Conservation (phyloP, 768 basidiomycete species). For the Tricholoma saponaceum region DNA sequence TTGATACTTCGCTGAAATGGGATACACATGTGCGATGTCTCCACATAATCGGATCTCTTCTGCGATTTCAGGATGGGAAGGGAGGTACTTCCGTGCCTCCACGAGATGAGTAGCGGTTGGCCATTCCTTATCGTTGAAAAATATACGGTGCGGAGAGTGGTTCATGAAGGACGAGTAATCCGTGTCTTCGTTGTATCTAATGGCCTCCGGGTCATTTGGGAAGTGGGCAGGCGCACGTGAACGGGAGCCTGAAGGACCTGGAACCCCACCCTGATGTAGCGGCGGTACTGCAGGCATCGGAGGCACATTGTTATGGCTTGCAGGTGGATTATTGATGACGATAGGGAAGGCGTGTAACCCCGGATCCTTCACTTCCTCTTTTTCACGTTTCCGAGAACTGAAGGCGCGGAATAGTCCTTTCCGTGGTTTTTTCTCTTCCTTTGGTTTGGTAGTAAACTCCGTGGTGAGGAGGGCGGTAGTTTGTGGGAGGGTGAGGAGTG, state of each 20-base stretch:
- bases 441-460: constrained; percentile 22
- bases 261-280: not conserved
- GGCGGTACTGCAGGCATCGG: constrained; percentile 4
- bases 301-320: not conserved
- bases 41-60: constrained; percentile 48
- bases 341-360: constrained; percentile 23
- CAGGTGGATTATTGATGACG: not conserved
- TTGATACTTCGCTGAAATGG: constrained; percentile 24
- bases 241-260: not conserved
- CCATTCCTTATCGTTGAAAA: constrained; percentile 51
- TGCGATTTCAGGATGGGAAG: constrained; percentile 45
- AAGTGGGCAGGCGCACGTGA: not conserved
- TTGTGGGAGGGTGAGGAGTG: constrained; percentile 48
- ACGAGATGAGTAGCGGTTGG: constrained; percentile 73
- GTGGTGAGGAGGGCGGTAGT: constrained; percentile 35
- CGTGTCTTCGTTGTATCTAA: constrained; percentile 40
- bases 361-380: constrained; percentile 7
- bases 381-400: constrained; percentile 23
- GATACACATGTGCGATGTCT: constrained; percentile 34
- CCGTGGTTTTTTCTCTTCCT: constrained; percentile 28
- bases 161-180: constrained; percentile 52
- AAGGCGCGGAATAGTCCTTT: constrained; percentile 45
- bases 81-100: constrained; percentile 69
- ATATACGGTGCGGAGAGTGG: constrained; percentile 59
- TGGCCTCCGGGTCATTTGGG: constrained; percentile 13